Conservation (phyloP, 163 green algal species). For the Chlamydomonas reinhardtii region DNA sequence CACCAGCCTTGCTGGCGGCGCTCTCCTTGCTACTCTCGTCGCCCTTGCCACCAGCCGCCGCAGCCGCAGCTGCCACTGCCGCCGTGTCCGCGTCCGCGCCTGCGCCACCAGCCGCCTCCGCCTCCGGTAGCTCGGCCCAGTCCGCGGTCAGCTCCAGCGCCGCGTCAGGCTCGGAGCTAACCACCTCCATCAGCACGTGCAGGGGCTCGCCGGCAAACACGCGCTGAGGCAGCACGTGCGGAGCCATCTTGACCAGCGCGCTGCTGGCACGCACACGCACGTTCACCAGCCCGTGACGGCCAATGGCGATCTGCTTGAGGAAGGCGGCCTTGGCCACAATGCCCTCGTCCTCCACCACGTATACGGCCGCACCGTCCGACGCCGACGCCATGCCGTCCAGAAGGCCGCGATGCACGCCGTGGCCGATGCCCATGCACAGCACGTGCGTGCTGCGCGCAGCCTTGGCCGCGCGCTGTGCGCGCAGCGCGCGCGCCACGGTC, state of each 20-base stretch:
- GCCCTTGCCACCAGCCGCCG: no score
- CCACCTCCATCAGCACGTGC: conserved; percentile 36
- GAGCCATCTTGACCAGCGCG: conserved; percentile 30
- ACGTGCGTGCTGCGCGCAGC: conserved; percentile 11
- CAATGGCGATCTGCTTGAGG: conserved; percentile 43
- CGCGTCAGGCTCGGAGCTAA: not conserved
- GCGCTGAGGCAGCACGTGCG: conserved; percentile 45
- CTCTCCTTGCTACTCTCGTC: no score
- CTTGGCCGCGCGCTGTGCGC: no score
- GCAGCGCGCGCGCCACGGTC: no score
- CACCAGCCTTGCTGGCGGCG: no score
- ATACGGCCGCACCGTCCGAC: conserved; percentile 34
- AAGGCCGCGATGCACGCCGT: conserved; percentile 56
- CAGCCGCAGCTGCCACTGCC: no score
- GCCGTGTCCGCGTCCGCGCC: not conserved
- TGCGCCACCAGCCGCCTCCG: not conserved
- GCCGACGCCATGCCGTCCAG: conserved; percentile 44
- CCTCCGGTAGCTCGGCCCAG: no score
- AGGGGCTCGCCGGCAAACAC: conserved; percentile 52
- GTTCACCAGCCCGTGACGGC: not conserved
- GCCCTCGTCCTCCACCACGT: conserved; percentile 53
- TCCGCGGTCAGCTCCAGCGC: conserved; percentile 4
- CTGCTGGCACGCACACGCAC: conserved; percentile 5
- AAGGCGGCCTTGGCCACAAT: conserved; percentile 49
- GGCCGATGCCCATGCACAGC: conserved; percentile 56